Evolutionary conservation across 2,329 filamentous ascomycete genomes (phyloP), one percentile per base, ranked within the genome.

Genomic region (Fusarium pseudonygamai): DNA sequence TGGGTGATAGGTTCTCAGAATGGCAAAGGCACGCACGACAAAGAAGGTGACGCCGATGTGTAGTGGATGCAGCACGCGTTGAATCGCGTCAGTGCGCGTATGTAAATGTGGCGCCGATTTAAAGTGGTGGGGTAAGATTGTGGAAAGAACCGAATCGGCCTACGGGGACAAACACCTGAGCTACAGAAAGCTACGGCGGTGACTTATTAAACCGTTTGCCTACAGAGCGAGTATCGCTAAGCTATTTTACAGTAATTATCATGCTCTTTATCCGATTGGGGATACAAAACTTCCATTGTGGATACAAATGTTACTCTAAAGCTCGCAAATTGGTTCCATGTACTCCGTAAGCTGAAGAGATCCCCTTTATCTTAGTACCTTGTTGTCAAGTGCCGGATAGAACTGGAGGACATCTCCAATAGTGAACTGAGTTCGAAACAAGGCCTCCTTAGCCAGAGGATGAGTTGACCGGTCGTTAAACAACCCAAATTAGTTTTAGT

Each of bases 71-170:
- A 55, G 47, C 60, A 77, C 75, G 75, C 75, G 75, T 62, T 62
- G 52, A 65, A 74, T 67, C 75, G 68, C 70, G 75, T 69, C 72
- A 60, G 61, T 72, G 67, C 74, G 56, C 56, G 75, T 67, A 67
- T 58, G 64, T 46, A 45, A 66, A 67, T 69, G 74, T 65, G 72
- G 70, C 67, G 56, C 60, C 53, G 36, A 55, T 46, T 63, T 77
- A 75, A 77, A 77, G 75, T 77, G 75, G 75, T 74, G 75, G 75
- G 72, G 74, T 56, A 40, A 26, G 39, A 45, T 28, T 40, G 26
- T 55, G 26, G 20, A 28, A 55, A n/a, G 24, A 53, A 37, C 13
- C 49, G 36, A 26, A 52, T 36, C 20, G n/a, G 49, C 32, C 24
- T 30, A n/a, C 10, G 10, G 24, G 45, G 24, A 37, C 24, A n/a